A percentile compares a stretch with the other conserved stretches of the same genome.
Conservation (phyloP, 1,139 yeast genomes). For the Scheffersomyces lignicola region DNA sequence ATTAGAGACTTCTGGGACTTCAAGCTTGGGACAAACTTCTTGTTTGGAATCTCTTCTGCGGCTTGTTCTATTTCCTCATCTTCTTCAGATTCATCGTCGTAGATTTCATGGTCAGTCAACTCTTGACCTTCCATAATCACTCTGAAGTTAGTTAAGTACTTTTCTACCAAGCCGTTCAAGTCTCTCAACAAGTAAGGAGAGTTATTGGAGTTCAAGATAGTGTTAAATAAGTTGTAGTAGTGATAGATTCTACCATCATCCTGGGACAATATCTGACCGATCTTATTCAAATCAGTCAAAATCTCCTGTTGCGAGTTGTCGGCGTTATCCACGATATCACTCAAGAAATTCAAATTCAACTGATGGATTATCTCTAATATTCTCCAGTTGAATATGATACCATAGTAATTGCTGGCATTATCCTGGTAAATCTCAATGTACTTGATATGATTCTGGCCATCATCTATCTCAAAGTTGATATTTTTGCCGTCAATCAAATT, state of each 20-base stretch:
- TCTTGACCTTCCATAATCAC: slow-evolving; percentile 25
- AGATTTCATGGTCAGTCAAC: slow-evolving; percentile 30
- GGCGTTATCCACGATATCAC: slow-evolving; percentile 16
- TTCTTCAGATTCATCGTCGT: slow-evolving; percentile 18
- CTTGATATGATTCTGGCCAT: slow-evolving; percentile 31
- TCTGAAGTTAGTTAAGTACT: slow-evolving; percentile 22
- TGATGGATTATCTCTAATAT: slow-evolving; percentile 36
- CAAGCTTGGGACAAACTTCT: slow-evolving; percentile 8
- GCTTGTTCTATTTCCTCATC: slow-evolving; percentile 12
- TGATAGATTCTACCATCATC: slow-evolving; percentile 13
- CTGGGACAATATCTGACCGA: slow-evolving; percentile 19
- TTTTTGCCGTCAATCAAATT: slow-evolving; percentile 24
- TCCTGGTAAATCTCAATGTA: slow-evolving; percentile 31
- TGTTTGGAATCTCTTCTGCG: slow-evolving; percentile 6
- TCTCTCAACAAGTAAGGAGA: slow-evolving; percentile 22
- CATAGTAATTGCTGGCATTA: slow-evolving; percentile 23
- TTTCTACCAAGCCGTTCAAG: slow-evolving; percentile 20
- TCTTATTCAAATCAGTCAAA: slow-evolving; percentile 21
- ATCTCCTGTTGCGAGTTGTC: slow-evolving; percentile 16
- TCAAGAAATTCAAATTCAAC: slow-evolving; percentile 30
- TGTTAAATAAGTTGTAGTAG: slow-evolving; percentile 29
- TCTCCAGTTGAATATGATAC: slow-evolving; percentile 37
- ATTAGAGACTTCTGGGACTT: slow-evolving; percentile 24
- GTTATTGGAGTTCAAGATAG: slow-evolving; percentile 28
- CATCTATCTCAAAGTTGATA: slow-evolving; percentile 25